Base-by-base conservation (phyloP, 1,284 basidiomycete species). In the Sanghuangporus weigelae region DNA sequence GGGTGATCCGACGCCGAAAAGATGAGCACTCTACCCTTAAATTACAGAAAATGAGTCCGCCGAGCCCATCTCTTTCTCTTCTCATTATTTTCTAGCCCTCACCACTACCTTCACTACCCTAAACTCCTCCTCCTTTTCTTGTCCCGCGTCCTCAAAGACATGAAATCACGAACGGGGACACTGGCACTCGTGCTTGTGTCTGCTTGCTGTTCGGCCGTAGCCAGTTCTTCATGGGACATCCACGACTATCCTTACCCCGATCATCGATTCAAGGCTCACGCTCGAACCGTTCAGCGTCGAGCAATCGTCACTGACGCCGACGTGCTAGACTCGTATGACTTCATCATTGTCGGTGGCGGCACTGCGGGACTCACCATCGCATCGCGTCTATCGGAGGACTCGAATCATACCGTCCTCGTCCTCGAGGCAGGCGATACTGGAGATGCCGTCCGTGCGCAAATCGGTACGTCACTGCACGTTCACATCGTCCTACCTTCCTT, bases 291-390 rank as follows among this genome's bases (percentile, higher is more conserved):
- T 50, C 23, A 58, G 67, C 70, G 54, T 70, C 54, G 80, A 44
- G 78, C 78, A 60, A 80, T 81, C 66, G 73, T 81, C 51, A 71
- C 74, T 57, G 68, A 76, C 53, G 72, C 71, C 31, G 72, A 76
- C 19, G 71, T 78, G 36, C 70, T 72, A 6, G 70, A 76, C 50
- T 73, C 80, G 0, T 85, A 85, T 71, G 84, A 85, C 72, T 85
- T 83, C 69, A 77, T 85, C 65, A 80, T 85, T 66, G 78, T 78
- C 23, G 84, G 85, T 39, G 90, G 90, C 38, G 90, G 90, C 50
- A 81, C 87, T 3, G 89, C 87, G 4, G 92, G 91, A 38, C 80
- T 93, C 23, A 85, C 86, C 7, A 72, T 93, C 26, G 92, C 90
- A 0, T 76, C 82, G 14, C 82, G 90, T 35, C 78, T 94, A 16